Percentiles rank a stretch among this genome's conserved stretches.
Evolutionary conservation across 2,329 filamentous ascomycete species (phyloP).

Genomic region (Botrytis hyacinthi): DNA sequence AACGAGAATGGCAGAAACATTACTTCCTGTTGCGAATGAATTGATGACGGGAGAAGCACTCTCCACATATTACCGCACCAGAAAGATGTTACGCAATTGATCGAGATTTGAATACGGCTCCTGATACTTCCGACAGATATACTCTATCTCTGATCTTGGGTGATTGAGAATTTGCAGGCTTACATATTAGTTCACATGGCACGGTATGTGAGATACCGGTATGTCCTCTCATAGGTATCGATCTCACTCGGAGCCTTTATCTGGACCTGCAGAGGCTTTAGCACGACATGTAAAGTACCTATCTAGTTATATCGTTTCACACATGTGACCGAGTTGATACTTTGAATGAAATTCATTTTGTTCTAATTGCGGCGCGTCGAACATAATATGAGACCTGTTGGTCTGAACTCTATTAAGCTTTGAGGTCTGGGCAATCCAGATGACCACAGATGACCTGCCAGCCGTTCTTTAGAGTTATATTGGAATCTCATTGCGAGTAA

Average conservation of each 20-base stretch:
- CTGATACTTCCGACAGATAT: constrained; percentile 20
- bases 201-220: not conserved
- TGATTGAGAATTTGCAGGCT: not conserved
- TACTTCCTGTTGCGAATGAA: not conserved
- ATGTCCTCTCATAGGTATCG: not conserved
- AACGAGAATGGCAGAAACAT: constrained; percentile 11
- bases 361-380: not conserved
- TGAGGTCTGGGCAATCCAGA: not conserved
- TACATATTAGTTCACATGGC: not conserved
- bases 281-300: constrained; percentile 22
- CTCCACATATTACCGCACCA: not conserved
- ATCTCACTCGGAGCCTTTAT: constrained; percentile 23
- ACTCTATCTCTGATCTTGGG: not conserved
- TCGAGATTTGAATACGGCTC: not conserved
- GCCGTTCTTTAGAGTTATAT: not conserved
- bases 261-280: constrained; percentile 26
- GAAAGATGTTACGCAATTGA: not conserved
- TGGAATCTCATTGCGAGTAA: not conserved
- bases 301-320: constrained; percentile 24
- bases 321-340: constrained; percentile 22
- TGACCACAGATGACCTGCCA: not conserved
- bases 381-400: constrained; percentile 1
- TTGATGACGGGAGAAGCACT: not conserved
- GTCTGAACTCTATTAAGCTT: not conserved
- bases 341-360: not conserved